Percentiles rank a stretch among this genome's conserved stretches.
These are phyloP conservation scores for Spiraea crenata DNA, from an alignment of 331 rosid species.

Conservation along the genomic window DNA sequence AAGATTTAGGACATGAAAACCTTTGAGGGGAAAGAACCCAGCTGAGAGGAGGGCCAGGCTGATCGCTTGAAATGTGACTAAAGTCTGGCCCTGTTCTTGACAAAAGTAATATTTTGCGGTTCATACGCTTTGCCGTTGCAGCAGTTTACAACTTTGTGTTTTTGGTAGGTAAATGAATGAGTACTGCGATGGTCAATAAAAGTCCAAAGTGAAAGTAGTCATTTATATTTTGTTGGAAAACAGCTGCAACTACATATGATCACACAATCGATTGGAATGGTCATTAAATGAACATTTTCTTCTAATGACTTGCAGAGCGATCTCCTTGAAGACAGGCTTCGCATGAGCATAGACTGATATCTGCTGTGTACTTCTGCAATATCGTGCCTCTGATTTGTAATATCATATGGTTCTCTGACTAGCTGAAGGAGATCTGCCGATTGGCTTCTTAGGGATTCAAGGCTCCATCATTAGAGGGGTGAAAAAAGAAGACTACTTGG, in stretches of 20 bases:
- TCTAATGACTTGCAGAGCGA: slow-evolving; percentile 47
- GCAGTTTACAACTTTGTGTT: too few species aligned
- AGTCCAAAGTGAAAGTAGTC: background rate
- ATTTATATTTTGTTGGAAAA: background rate
- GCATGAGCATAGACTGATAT: slow-evolving; percentile 13
- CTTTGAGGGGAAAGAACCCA: background rate
- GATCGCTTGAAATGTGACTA: background rate
- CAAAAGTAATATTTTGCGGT: background rate
- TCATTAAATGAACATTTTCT: background rate
- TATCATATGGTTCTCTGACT: background rate
- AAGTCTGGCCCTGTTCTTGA: too few species aligned
- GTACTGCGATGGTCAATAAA: background rate
- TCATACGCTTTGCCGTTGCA: too few species aligned
- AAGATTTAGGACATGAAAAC: background rate
- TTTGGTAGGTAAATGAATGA: too few species aligned
- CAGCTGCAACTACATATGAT: background rate
- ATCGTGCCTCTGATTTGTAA: background rate
- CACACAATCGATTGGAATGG: background rate
- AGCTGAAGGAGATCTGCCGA: background rate
- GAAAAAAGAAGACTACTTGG: background rate
- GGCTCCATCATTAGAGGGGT: background rate
- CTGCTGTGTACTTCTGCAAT: background rate
- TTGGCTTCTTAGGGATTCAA: background rate
- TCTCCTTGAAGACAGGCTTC: slow-evolving; percentile 7
- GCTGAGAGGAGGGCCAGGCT: background rate